Percentiles rank a stretch among this genome's conserved stretches.
Conservation (phyloP, 148 eudicot genomes). For the Spergularia marina region DNA sequence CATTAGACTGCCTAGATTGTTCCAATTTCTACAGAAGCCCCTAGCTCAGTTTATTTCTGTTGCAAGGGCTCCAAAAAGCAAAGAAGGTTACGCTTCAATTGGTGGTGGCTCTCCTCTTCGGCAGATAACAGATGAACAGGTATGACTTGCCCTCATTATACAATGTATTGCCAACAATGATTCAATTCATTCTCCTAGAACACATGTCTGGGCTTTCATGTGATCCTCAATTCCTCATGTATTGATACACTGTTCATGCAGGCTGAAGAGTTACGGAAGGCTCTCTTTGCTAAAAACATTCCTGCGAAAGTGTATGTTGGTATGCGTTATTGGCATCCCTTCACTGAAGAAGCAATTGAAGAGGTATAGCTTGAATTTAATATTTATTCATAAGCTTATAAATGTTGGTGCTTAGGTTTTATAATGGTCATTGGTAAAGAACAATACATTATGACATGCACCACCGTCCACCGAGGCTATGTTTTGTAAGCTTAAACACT, state of each 20-base stretch:
- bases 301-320: conserved; percentile 96
- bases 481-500: neutral
- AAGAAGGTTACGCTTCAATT: conserved; percentile 98
- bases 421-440: too few species aligned
- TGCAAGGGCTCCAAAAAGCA: conserved; percentile 95
- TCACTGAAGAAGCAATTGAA: conserved; percentile 98
- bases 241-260: conserved; percentile 17
- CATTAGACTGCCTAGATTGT: conserved; percentile 86
- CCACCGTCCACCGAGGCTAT: neutral
- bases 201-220: neutral
- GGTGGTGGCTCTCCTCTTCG: conserved; percentile 99
- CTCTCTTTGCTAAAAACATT: conserved; percentile 68
- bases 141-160: conserved; percentile 28
- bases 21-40: conserved; percentile 92
- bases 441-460: neutral
- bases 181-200: neutral
- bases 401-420: neutral
- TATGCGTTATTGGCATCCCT: conserved; percentile 99
- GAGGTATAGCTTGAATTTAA: conserved; percentile 49
- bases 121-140: conserved; percentile 94
- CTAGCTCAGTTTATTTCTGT: conserved; percentile 91
- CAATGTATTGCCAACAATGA: neutral
- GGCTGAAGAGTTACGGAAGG: conserved; percentile 87
- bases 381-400: neutral
- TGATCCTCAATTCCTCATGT: neutral